Base-by-base conservation (phyloP, 306 rosid genomes). In the Dicorynia guianensis region DNA sequence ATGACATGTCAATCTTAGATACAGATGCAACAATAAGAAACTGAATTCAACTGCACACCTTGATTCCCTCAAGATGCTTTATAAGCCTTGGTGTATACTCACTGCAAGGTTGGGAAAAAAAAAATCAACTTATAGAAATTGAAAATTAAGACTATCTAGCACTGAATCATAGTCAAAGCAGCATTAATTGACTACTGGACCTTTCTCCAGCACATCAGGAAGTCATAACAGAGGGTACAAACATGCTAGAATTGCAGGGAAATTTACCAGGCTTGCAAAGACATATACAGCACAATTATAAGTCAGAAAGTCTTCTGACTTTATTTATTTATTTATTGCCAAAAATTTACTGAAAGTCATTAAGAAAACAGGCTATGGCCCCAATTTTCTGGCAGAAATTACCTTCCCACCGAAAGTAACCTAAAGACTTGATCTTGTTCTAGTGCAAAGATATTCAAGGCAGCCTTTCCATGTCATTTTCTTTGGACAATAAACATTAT, bases 21-120 rank as follows among this genome's bases (percentile, higher is more conserved):
- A 52, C 36, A 67, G 64, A 19, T 69, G 74, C 74, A 87, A 30
- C 6, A 76, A 72, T 38, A 71, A 72, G 57, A 35, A 56, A 72
- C 39, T 71, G 59, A 64, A 55, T 72, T 83, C 76, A 79, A 60
- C 60, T 61, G 40, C 81, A 67, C 67, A 92, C 97, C 96, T 92
- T 94, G 83, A 87, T 73, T 83, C 95, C 97, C 70, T 87, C 97
- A 64, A 94, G 98, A 81, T 88, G 86, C 86, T 92, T 94, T 82
- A 92, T 90, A 63, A 94, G 95, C 88, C 98, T 85, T 36, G 98
- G 98, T 33, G 85, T 87, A 81, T 87, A 91, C 83, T 94, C 97
- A 63, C 97, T 94, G 87, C 89, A 87, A 40, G 69, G 55, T 61
- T 58, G 30, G 30, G 33, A 56, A 47, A 69, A 74, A 49, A 30